A percentile compares a stretch with the other conserved stretches of the same genome.
These are phyloP conservation scores for Austroboletus eburneus DNA, from an alignment of 768 basidiomycete genomes.

Conservation along the genomic window DNA sequence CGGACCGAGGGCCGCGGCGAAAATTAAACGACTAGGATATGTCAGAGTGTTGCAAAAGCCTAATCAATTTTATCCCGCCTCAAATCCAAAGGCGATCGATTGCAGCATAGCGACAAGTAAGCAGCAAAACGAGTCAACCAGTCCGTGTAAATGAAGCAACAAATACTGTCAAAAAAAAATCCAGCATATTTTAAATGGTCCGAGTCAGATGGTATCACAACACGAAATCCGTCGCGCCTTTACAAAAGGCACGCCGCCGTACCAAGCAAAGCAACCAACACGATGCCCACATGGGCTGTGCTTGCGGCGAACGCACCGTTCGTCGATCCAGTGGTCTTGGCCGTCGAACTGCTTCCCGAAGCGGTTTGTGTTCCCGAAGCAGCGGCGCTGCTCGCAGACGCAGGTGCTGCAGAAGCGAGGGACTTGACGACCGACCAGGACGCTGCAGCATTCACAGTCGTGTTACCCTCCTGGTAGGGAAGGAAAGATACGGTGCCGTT, in stretches of 20 bases:
- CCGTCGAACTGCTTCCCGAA: constrained; percentile 13
- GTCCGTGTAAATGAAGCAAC: too few relatives aligned
- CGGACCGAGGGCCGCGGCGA: too few relatives aligned
- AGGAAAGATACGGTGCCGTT: constrained; percentile 58
- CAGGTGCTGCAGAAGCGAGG: constrained; percentile 43
- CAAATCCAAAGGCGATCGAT: too few relatives aligned
- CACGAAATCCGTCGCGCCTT: not conserved
- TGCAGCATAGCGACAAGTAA: too few relatives aligned
- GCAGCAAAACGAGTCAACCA: too few relatives aligned
- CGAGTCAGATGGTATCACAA: constrained; percentile 5
- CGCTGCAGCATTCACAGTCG: constrained; percentile 40
- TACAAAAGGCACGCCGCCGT: constrained; percentile 14
- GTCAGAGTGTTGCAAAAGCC: too few relatives aligned
- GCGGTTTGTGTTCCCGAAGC: constrained; percentile 18
- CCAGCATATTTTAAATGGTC: not conserved
- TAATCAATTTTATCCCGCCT: too few relatives aligned
- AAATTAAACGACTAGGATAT: too few relatives aligned
- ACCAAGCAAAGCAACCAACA: constrained; percentile 11
- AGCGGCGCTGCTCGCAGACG: constrained; percentile 22
- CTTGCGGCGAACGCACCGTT: constrained; percentile 10
- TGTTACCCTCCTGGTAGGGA: constrained; percentile 47
- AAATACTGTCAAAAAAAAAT: not conserved
- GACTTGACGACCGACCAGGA: constrained; percentile 46
- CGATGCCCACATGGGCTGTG: constrained; percentile 13
- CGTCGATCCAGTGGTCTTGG: constrained; percentile 11